A percentile compares a stretch with the other conserved stretches of the same genome.
phyloP scores from a whole-genome alignment of 1,284 basidiomycete species.

The Cryptococcus depauperatus region DNA sequence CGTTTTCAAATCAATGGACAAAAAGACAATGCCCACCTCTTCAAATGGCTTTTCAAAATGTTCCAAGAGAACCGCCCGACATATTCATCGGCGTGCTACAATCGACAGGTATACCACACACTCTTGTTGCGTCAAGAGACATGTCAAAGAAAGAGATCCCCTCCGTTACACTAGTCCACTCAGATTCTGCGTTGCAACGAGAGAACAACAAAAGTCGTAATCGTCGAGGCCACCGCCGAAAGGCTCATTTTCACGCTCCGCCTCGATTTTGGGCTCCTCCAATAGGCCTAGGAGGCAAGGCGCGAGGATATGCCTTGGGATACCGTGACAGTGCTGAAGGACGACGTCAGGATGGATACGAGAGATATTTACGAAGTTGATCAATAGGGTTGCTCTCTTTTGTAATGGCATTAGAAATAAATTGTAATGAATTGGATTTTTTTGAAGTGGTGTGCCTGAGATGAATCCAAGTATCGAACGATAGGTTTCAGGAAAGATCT shows the following conservation, averaged over 20 bases:
- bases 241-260: not conserved
- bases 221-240: conserved; percentile 1
- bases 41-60: too few species aligned
- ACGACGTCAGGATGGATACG: conserved; percentile 9
- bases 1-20: conserved; percentile 4
- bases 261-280: conserved; percentile 17
- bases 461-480: not conserved
- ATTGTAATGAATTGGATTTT: too few species aligned
- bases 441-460: not conserved
- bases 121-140: not conserved
- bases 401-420: not conserved
- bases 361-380: conserved; percentile 8
- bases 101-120: not conserved
- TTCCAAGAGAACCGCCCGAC: not conserved
- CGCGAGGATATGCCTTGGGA: conserved; percentile 18
- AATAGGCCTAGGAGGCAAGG: conserved; percentile 16
- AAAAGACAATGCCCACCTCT: not conserved
- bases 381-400: not conserved
- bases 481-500: too few species aligned
- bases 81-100: conserved; percentile 1
- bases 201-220: not conserved
- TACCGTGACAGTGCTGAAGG: conserved; percentile 18
- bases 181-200: not conserved
- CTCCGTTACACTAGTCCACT: not conserved
- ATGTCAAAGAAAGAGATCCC: too few species aligned